Evolutionary conservation across 2,329 filamentous ascomycete genomes (phyloP).

Genomic region (Neonectria ditissima): DNA sequence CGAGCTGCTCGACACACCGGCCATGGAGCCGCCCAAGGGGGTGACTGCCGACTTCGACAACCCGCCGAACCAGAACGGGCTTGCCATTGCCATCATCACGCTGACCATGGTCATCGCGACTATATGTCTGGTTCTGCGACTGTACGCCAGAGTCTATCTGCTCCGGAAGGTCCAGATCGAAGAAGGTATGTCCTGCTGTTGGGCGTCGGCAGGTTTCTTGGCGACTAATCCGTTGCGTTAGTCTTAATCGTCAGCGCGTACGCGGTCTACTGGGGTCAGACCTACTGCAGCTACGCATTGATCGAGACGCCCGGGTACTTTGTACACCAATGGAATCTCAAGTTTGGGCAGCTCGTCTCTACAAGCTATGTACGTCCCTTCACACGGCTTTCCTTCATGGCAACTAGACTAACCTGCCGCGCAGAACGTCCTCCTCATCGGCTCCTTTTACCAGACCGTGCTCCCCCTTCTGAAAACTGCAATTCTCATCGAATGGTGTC

Average conservation of each 20-base stretch:
- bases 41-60: slow-evolving; percentile 25
- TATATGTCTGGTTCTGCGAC: slow-evolving; percentile 14
- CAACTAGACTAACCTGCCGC: not conserved
- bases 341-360: slow-evolving; percentile 11
- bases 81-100: slow-evolving; percentile 22
- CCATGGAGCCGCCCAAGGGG: slow-evolving; percentile 18
- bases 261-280: slow-evolving; percentile 28
- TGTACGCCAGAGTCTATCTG: slow-evolving; percentile 18
- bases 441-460: slow-evolving; percentile 26
- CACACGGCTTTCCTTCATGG: no score
- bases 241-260: slow-evolving; percentile 27
- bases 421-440: slow-evolving; percentile 23
- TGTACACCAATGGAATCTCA: slow-evolving; percentile 28
- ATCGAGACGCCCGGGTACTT: slow-evolving; percentile 26
- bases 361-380: slow-evolving; percentile 22
- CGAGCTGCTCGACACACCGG: slow-evolving; percentile 22
- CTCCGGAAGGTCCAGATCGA: slow-evolving; percentile 13
- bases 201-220: not conserved
- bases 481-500: slow-evolving; percentile 28
- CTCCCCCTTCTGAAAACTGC: slow-evolving; percentile 27
- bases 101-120: slow-evolving; percentile 24
- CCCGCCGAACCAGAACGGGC: slow-evolving; percentile 23
- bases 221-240: not conserved
- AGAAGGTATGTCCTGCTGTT: slow-evolving; percentile 13
- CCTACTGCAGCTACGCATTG: slow-evolving; percentile 19